Conservation (phyloP, 2,329 filamentous ascomycete genomes). For the Emericellopsis atlantica region DNA sequence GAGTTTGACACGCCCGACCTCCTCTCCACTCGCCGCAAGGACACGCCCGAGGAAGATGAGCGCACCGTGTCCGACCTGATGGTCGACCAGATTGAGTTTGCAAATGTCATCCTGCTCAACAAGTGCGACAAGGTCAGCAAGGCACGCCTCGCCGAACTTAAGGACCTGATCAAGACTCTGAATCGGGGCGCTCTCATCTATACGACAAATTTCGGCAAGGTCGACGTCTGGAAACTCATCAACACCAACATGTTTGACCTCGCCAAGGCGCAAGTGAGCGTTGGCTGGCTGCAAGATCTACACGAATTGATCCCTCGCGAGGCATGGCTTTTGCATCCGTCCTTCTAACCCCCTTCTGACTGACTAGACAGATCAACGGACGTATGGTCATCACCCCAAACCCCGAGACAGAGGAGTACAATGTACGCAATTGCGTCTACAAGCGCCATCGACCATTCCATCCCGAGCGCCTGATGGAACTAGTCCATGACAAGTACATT, state of each 20-base stretch:
- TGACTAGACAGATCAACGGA: constrained; percentile 22
- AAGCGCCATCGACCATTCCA: constrained; percentile 42
- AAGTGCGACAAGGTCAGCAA: constrained; percentile 46
- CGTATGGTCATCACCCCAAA: constrained; percentile 46
- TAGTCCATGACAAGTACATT: constrained; percentile 36
- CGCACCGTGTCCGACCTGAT: constrained; percentile 63
- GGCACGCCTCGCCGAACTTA: constrained; percentile 29
- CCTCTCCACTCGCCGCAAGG: constrained; percentile 48
- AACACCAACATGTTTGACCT: constrained; percentile 55
- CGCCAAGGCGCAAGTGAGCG: constrained; percentile 48
- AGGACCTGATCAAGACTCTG: constrained; percentile 42
- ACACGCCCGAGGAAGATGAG: constrained; percentile 55
- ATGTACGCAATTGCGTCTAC: constrained; percentile 61
- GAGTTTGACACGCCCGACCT: constrained; percentile 62
- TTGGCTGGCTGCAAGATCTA: constrained; percentile 59
- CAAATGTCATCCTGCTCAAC: constrained; percentile 60
- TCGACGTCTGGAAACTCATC: constrained; percentile 51
- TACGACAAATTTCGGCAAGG: constrained; percentile 42
- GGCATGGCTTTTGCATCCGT: constrained; percentile 16
- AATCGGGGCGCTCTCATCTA: constrained; percentile 56
- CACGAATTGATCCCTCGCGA: constrained; percentile 54
- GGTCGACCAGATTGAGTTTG: constrained; percentile 69
- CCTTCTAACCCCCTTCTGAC: not conserved
- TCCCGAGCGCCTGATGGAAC: constrained; percentile 28
- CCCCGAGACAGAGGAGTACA: constrained; percentile 62